A percentile compares a stretch with the other conserved stretches of the same genome.
phyloP scores from a whole-genome alignment of 106 monocot genomes.

The Posidonia australis region DNA sequence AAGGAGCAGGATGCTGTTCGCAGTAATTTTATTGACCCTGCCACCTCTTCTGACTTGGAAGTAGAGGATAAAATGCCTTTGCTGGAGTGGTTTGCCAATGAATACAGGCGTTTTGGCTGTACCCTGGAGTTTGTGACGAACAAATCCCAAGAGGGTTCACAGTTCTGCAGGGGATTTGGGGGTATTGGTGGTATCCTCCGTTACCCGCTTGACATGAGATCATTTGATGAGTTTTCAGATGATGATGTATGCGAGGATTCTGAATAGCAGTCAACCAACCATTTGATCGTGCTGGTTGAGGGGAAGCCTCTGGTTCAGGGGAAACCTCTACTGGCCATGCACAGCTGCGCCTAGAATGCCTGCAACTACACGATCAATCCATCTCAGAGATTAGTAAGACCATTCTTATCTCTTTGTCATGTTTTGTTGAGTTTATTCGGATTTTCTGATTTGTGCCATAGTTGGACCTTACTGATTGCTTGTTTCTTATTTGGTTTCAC shows the following conservation, averaged over 20 bases:
- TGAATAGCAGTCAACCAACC: constrained; percentile 38
- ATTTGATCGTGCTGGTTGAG: constrained; percentile 24
- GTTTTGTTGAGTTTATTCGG: too few relatives aligned
- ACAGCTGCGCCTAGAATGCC: neutral
- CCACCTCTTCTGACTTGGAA: constrained; percentile 36
- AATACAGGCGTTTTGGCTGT: constrained; percentile 54
- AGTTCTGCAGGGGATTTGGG: constrained; percentile 59
- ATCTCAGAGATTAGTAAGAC: too few relatives aligned
- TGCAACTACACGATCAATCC: too few relatives aligned
- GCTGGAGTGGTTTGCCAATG: constrained; percentile 57
- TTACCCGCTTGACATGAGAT: constrained; percentile 53
- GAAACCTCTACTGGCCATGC: neutral
- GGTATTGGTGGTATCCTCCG: constrained; percentile 57
- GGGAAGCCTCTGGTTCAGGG: too few relatives aligned
- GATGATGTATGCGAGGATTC: constrained; percentile 33
- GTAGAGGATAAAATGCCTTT: constrained; percentile 41
- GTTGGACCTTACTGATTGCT: too few relatives aligned
- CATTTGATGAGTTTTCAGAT: constrained; percentile 49
- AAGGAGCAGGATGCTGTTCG: constrained; percentile 50
- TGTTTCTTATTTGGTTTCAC: too few relatives aligned
- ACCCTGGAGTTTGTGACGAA: constrained; percentile 55
- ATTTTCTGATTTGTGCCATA: too few relatives aligned
- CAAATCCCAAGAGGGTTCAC: constrained; percentile 59
- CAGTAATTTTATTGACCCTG: constrained; percentile 35
- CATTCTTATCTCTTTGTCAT: too few relatives aligned